phyloP scores from a whole-genome alignment of 306 rosid species.

The Cucumis hystrix region DNA sequence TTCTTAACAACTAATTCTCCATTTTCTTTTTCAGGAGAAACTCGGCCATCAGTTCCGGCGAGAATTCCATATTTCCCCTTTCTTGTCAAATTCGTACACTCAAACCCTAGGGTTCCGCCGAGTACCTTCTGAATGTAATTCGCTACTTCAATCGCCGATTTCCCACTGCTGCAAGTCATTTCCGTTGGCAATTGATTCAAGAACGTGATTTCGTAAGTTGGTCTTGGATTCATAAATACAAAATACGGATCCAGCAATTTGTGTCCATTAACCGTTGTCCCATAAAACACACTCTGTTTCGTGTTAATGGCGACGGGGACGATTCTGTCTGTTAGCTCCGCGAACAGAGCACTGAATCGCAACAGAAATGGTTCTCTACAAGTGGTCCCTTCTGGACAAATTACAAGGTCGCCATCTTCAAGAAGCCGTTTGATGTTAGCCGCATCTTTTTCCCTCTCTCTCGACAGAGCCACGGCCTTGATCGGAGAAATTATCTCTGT shows the following conservation, averaged over 20 bases:
- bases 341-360: slow-evolving; percentile 85
- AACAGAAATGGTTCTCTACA: slow-evolving; percentile 75
- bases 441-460: slow-evolving; percentile 82
- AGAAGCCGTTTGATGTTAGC: slow-evolving; percentile 54
- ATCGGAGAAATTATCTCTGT: slow-evolving; percentile 76
- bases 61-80: slow-evolving; percentile 71
- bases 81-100: slow-evolving; percentile 83
- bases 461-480: slow-evolving; percentile 62
- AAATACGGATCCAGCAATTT: slow-evolving; percentile 80
- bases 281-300: slow-evolving; percentile 69
- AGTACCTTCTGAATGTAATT: slow-evolving; percentile 76
- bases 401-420: slow-evolving; percentile 79
- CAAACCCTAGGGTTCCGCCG: slow-evolving; percentile 76
- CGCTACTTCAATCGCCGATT: slow-evolving; percentile 72
- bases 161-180: slow-evolving; percentile 63
- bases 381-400: slow-evolving; percentile 90
- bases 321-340: slow-evolving; percentile 68
- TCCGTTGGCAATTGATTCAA: slow-evolving; percentile 63
- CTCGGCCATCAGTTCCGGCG: slow-evolving; percentile 83
- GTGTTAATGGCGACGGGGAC: slow-evolving; percentile 89
- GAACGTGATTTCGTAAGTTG: slow-evolving; percentile 72
- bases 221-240: slow-evolving; percentile 88
- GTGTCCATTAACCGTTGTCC: slow-evolving; percentile 61
- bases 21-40: slow-evolving; percentile 36
- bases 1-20: neutral